Evolutionary conservation across 108 stramenopile genomes (phyloP), one percentile per base, ranked within the genome.

Genomic region (Pseudonitzschia delicatissima): DNA sequence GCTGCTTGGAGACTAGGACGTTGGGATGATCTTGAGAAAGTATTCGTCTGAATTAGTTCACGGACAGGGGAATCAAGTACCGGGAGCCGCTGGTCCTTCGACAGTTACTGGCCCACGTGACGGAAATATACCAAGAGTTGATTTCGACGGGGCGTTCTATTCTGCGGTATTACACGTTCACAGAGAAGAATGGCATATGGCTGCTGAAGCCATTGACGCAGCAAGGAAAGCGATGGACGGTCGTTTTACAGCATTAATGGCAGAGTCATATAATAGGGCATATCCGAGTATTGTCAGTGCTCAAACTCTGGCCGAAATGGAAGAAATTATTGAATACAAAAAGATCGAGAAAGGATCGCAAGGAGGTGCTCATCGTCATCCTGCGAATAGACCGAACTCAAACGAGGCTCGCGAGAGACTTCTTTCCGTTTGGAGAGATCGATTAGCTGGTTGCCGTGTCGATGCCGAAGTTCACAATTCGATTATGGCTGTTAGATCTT

Each of bases 91-190:
- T n/a, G 35, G 45, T 34, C 40, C 69, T 9, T 51, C 67, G 29
- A 47, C 36, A 12, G 23, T 68, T 36, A 18, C 52, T 28, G 26
- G 74, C 39, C 62, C 61, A 45, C 45, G 35, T 28, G 70, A 71
- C 31, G 32, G 48, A 21, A 39, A 18, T 18, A 57, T 72, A 48
- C 39, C 77, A n/a, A 68, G 65, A 32, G 71, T 87, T 39, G 89
- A 87, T 49, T 95, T 92, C 57, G 96, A 98, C 64, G 95, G 94
- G 6, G 78, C 90, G n/a, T 98, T 98, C 71, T 93, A 87, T 66
- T 84, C 92, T 28, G 95, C 98, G 8, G 93, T 99, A 15, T 76
- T 97, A 44, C 86, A 93, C 49, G 77, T 97, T 60, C 90, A 97
- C 48, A 33, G 85, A 45, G 82, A 90, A 50, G 83, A 92, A 61